Conservation (phyloP, 495 filamentous ascomycete species). For the Aspergillus cavernicola region DNA sequence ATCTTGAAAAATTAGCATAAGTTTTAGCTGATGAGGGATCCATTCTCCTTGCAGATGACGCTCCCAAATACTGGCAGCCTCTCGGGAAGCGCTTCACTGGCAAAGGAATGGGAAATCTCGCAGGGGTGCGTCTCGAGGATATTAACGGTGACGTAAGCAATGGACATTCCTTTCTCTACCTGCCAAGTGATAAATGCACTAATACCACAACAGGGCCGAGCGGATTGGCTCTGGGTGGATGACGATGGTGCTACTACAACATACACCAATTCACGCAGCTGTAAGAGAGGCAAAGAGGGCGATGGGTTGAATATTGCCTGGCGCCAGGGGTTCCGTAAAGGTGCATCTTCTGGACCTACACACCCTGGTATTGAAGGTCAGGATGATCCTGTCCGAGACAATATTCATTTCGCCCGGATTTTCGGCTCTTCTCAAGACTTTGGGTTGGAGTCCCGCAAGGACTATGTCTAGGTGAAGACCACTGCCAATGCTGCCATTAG, state of each 20-base stretch:
- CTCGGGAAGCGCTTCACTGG: constrained; percentile 5
- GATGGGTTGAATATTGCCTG: constrained; percentile 5
- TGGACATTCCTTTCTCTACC: neutral
- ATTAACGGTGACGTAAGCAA: neutral
- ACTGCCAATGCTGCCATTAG: neutral
- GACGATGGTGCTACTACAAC: neutral
- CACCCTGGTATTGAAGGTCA: neutral
- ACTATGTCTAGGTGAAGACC: neutral
- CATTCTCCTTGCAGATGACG: neutral
- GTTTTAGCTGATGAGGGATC: neutral
- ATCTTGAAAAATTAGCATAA: no score
- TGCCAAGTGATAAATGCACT: neutral
- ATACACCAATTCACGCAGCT: constrained; percentile 4
- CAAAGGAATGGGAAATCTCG: constrained; percentile 2
- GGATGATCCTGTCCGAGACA: neutral
- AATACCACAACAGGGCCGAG: neutral
- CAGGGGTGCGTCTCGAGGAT: constrained; percentile 2
- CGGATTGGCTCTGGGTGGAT: constrained; percentile 5
- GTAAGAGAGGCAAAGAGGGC: neutral
- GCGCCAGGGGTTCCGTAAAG: neutral
- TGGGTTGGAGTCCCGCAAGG: neutral
- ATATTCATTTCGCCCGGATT: neutral
- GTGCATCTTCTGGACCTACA: neutral
- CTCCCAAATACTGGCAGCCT: constrained; percentile 5
- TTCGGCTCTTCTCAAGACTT: neutral